These are phyloP conservation scores for Didymella pomorum DNA, from an alignment of 2,329 filamentous ascomycete genomes.

Conservation along the genomic window DNA sequence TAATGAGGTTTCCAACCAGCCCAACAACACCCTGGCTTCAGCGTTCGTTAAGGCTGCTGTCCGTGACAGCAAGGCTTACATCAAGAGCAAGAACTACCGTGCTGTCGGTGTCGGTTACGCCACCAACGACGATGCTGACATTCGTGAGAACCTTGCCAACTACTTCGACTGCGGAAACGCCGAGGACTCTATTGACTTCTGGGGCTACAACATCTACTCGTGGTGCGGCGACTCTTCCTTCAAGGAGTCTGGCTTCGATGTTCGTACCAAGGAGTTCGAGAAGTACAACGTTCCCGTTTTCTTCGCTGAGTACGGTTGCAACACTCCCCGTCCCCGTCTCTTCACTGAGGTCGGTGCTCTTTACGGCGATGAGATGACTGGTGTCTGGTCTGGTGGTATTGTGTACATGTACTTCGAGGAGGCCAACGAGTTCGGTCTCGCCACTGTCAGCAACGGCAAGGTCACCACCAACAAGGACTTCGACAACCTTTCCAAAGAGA, in stretches of 20 bases:
- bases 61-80: slow-evolving; percentile 94
- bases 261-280: slow-evolving; percentile 84
- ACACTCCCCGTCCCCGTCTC: slow-evolving; percentile 72
- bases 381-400: slow-evolving; percentile 92
- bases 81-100: slow-evolving; percentile 79
- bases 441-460: slow-evolving; percentile 63
- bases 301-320: slow-evolving; percentile 99
- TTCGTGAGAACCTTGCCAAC: slow-evolving; percentile 81
- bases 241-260: slow-evolving; percentile 77
- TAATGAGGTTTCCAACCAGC: slow-evolving; percentile 93
- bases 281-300: slow-evolving; percentile 94
- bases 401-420: slow-evolving; percentile 99
- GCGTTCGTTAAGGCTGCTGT: slow-evolving; percentile 98
- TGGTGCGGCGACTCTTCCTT: slow-evolving; percentile 93
- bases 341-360: slow-evolving; percentile 88
- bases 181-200: slow-evolving; percentile 84
- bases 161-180: slow-evolving; percentile 90
- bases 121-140: slow-evolving; percentile 87
- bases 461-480: slow-evolving; percentile 68
- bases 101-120: slow-evolving; percentile 91
- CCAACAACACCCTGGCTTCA: slow-evolving; percentile 87
- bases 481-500: slow-evolving; percentile 71
- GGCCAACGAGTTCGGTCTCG: slow-evolving; percentile 85
- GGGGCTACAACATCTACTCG: slow-evolving; percentile 99
- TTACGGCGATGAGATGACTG: slow-evolving; percentile 81